Conservation (phyloP, 1,284 basidiomycete genomes). For the Trichosporon ovoides region DNA sequence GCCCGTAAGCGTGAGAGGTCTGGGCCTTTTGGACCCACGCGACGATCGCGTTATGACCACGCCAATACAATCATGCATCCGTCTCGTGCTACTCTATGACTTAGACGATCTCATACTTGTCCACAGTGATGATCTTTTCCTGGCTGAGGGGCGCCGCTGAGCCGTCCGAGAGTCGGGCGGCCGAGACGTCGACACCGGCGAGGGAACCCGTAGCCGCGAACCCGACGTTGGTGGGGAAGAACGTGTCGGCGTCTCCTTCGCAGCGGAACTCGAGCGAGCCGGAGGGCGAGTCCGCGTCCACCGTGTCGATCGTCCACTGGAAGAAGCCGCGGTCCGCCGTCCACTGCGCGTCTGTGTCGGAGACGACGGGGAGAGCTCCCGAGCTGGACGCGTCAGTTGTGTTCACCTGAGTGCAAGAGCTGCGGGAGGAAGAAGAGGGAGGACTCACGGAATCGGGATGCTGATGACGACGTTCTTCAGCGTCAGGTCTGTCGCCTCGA, state of each 20-base stretch:
- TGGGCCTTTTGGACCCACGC: no score
- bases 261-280: conserved; percentile 85
- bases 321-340: conserved; percentile 75
- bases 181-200: conserved; percentile 60
- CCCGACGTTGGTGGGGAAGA: conserved; percentile 86
- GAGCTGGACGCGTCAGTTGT: conserved; percentile 51
- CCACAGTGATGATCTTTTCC: conserved; percentile 65
- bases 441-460: conserved; percentile 86
- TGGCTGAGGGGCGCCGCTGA: conserved; percentile 67
- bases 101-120: conserved; percentile 58
- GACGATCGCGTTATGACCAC: neutral
- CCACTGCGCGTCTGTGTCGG: conserved; percentile 70
- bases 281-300: conserved; percentile 55
- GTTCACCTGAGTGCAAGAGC: neutral
- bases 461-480: conserved; percentile 81
- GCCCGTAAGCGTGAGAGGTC: no score
- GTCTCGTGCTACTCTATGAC: neutral
- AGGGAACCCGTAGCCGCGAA: conserved; percentile 76
- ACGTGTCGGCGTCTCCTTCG: conserved; percentile 72
- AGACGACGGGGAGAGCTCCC: conserved; percentile 77
- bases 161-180: conserved; percentile 56
- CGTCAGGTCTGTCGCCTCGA: conserved; percentile 73
- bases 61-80: conserved; percentile 2
- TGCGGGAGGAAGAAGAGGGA: conserved; percentile 50
- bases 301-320: conserved; percentile 66